Base-by-base conservation (phyloP, 2,329 filamentous ascomycete genomes). In the Hypomyces rosellus region DNA sequence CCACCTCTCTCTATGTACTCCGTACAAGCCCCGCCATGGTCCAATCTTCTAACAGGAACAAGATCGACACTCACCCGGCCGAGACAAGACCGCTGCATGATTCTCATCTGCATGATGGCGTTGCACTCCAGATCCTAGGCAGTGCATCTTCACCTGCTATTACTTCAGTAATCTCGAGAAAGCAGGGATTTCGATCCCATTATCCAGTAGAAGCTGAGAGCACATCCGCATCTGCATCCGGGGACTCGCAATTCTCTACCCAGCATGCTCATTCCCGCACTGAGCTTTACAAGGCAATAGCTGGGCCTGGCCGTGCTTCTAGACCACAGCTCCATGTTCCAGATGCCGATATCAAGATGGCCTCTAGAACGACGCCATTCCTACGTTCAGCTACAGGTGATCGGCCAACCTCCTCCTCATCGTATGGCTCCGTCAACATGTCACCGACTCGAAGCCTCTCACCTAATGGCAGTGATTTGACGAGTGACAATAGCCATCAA, bases 401-500 rank as follows among this genome's bases (percentile, higher is more conserved):
- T 49, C 62, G 59, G 37, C 55, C 55, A 41, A 62, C 65, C 39
- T 62, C 65, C 37, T 57, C 64, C 22, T 64, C 63, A 15, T 65
- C 66, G 2, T 72, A 73, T 50, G 70, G 70, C 50, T 66, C 69
- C 45, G 66, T 71, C 12, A 64, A 63, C 40, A 56, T 63, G 41
- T 61, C 68, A 14, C 65, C 67, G 15, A 66, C 63, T 51, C 64
- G 64, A 50, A 65, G 69, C 40, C 61, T 58, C 33, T 69, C 69
- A 11, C 64, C 67, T n/a, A 61, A 61, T 20, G 65, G 63, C 14
- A 66, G 61, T 59, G 67, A 70, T 43, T 59, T 61, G 43, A 59
- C 56, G 49, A 60, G 61, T 16, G 62, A 59, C 9, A 60, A 63
- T 45, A 52, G 62, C 40, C 68, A 66, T 40, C 64, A 59, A 30